These are phyloP conservation scores for Annona squamosa DNA, from an alignment of 164 flowering plant genomes.

Conservation along the genomic window DNA sequence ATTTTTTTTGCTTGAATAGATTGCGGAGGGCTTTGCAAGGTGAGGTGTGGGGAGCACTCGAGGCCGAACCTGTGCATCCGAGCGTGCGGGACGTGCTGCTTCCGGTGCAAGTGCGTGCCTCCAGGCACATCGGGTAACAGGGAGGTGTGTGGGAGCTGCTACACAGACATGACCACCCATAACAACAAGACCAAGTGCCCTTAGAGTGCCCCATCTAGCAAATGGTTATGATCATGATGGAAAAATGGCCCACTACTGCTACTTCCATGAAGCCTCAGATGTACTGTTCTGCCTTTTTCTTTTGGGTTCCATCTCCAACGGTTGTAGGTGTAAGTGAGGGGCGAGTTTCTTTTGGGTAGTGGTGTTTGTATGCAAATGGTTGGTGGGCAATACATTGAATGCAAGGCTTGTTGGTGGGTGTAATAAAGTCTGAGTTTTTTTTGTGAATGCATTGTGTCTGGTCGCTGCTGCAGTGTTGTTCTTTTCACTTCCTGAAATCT, in stretches of 20 bases:
- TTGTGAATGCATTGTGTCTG: no score
- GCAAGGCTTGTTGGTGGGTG: no score
- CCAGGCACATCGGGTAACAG: conserved; percentile 22
- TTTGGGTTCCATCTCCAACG: no score
- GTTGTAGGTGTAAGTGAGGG: no score
- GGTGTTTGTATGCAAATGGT: no score
- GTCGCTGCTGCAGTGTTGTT: no score
- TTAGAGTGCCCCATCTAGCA: background rate
- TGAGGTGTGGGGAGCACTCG: conserved; percentile 17
- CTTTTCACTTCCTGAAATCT: no score
- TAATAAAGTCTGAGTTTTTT: no score
- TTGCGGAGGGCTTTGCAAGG: conserved; percentile 12
- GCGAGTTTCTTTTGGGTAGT: no score
- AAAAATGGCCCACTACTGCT: background rate
- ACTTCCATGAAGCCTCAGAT: background rate
- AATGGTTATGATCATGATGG: background rate
- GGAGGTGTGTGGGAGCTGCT: conserved; percentile 21
- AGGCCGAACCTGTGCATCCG: conserved; percentile 18
- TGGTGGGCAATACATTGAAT: no score
- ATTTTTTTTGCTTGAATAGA: background rate
- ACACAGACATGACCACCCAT: conserved; percentile 22
- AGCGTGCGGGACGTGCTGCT: conserved; percentile 21
- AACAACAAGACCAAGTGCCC: conserved; percentile 20
- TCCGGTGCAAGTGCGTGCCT: conserved; percentile 22
- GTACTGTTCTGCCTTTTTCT: no score